Evolutionary conservation across 176 grass and related monocot genomes (phyloP), one percentile per base, ranked within the genome.

Genomic region (Eremochloa ophiuroides): DNA sequence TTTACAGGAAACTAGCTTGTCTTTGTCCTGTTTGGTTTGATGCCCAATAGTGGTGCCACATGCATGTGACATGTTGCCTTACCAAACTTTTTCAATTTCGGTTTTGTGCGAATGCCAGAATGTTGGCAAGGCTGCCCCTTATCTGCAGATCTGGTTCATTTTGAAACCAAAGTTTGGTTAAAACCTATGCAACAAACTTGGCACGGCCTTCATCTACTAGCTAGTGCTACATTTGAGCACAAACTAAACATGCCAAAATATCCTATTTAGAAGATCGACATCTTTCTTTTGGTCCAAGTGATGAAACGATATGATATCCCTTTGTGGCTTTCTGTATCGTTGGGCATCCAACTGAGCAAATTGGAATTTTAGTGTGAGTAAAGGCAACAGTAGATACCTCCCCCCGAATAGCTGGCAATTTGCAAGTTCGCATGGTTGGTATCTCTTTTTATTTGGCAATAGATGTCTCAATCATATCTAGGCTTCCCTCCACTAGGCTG

Each of bases 241-340:
- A 79, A 34, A 50, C 44, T 22, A 68, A 80, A 55, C 44, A 26
- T 18, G 33, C 14, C 13, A 79, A 33, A 47, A 66, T 16, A 66
- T 35, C 29, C 13, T 30, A 66, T 35, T 10, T 50, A 79, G n/a
- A 79, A 65, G 28, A 66, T 10, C 29, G 16, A 41, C 11, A 53
- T 28, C 4, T 41, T 55, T 23, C 15, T 30, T 77, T 34, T 69
- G 10, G 3, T 41, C 1, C 44, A 56, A 62, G 33, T 31, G 48
- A 66, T 38, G 33, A 71, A 79, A 39, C 41, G 84, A 79, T 59
- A 83, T n/a, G 4, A 67, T 83, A 74, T 67, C 75, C 59, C 12
- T 84, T 38, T 67, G 47, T 83, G n/a, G n/a, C n/a, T n/a, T n/a
- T n/a, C n/a, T n/a, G 75, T 44, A 83, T 79, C 28, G 74, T 68